Conservation (phyloP, 345 rosid species). For the Heritiera fomes region DNA sequence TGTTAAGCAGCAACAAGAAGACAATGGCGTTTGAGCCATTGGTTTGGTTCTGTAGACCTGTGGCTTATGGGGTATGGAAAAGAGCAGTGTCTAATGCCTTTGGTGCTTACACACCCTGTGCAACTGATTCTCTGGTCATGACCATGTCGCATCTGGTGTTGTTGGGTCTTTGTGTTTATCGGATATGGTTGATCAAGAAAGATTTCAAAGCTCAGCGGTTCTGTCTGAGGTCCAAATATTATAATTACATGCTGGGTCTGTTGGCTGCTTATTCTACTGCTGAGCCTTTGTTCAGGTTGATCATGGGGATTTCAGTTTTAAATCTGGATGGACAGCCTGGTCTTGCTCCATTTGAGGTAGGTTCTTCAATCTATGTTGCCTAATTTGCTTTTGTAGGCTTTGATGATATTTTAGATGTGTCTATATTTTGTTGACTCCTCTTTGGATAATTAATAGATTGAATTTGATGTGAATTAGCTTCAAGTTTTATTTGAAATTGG, state of each 20-base stretch:
- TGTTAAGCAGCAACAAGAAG: constrained; percentile 19
- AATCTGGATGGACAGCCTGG: constrained; percentile 72
- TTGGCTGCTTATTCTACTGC: constrained; percentile 74
- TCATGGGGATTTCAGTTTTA: constrained; percentile 79
- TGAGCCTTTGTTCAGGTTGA: constrained; percentile 84
- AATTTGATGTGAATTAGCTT: neutral
- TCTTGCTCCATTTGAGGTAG: constrained; percentile 93
- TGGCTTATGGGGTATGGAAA: constrained; percentile 72
- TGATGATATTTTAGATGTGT: constrained; percentile 3
- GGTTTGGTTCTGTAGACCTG: constrained; percentile 87
- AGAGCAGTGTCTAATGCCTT: constrained; percentile 79
- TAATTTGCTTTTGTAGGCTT: constrained; percentile 4
- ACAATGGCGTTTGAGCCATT: constrained; percentile 69
- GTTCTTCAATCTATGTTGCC: constrained; percentile 8
- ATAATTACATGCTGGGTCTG: constrained; percentile 60
- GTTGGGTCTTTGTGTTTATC: constrained; percentile 64
- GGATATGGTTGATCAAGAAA: constrained; percentile 71
- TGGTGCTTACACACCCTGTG: constrained; percentile 97
- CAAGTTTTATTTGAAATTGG: neutral
- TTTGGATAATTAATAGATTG: neutral
- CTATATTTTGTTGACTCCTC: neutral
- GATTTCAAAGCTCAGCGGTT: constrained; percentile 66
- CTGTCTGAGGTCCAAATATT: constrained; percentile 74
- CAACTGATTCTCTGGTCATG: constrained; percentile 73
- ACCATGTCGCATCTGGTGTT: constrained; percentile 64